Percentiles rank a stretch among this genome's conserved stretches.
Conservation (phyloP, 2,329 filamentous ascomycete genomes). For the Escovopsis sp. region DNA sequence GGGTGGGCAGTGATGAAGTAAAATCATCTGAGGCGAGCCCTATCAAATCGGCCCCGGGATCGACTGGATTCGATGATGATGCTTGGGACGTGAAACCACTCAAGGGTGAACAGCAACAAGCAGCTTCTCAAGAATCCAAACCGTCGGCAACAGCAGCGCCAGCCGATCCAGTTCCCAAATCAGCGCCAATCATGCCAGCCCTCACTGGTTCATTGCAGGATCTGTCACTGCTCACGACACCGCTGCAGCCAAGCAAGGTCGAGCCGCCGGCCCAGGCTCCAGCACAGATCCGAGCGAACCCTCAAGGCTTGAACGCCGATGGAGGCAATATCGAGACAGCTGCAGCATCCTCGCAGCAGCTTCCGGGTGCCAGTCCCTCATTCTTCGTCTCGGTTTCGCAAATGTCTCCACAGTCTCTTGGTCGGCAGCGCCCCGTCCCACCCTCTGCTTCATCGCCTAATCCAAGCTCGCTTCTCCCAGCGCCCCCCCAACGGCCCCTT, state of each 20-base stretch:
- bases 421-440: conserved; percentile 55
- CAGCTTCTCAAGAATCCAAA: conserved; percentile 11
- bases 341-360: conserved; percentile 23
- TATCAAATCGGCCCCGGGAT: conserved; percentile 16
- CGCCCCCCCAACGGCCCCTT: conserved; percentile 60
- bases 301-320: background rate
- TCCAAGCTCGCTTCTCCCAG: conserved; percentile 55
- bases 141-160: conserved; percentile 12
- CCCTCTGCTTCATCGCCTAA: conserved; percentile 44
- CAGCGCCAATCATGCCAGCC: conserved; percentile 7
- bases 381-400: conserved; percentile 34
- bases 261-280: conserved; percentile 11
- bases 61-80: conserved; percentile 76
- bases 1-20: conserved; percentile 9
- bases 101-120: conserved; percentile 30
- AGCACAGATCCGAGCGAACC: conserved; percentile 1
- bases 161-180: conserved; percentile 7
- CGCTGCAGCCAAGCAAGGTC: conserved; percentile 35
- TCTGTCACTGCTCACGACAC: conserved; percentile 37
- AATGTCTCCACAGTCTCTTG: conserved; percentile 13
- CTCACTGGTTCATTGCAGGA: conserved; percentile 46
- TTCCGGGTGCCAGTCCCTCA: conserved; percentile 40
- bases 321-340: background rate
- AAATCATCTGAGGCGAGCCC: conserved; percentile 12
- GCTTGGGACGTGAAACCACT: conserved; percentile 92